A percentile compares a stretch with the other conserved stretches of the same genome.
These are phyloP conservation scores for Trypanosoma theileri DNA, from an alignment of 208 protist genomes.

Conservation along the genomic window DNA sequence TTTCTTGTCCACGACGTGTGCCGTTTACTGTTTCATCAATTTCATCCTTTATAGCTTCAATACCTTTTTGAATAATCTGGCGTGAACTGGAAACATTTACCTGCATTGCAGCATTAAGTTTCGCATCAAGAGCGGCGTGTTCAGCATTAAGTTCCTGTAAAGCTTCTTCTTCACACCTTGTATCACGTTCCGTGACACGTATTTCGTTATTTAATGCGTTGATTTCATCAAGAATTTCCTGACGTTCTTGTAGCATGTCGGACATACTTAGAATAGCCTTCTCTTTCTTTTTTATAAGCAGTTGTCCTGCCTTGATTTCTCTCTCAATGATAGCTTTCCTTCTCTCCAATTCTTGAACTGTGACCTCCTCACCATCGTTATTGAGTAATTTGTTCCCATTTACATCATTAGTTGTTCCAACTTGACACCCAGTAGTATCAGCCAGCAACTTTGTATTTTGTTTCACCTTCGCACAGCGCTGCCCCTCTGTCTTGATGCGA, in stretches of 20 bases:
- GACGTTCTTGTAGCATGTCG: constrained; percentile 46
- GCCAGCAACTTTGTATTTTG: constrained; percentile 30
- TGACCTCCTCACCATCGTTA: constrained; percentile 20
- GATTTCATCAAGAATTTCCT: constrained; percentile 60
- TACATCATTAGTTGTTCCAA: constrained; percentile 27
- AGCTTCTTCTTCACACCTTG: constrained; percentile 44
- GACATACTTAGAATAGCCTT: constrained; percentile 46
- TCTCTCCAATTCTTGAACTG: constrained; percentile 47
- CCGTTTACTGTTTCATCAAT: constrained; percentile 53
- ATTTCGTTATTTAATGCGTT: constrained; percentile 81
- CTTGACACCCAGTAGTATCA: constrained; percentile 43
- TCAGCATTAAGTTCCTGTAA: constrained; percentile 53
- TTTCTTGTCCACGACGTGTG: constrained; percentile 70
- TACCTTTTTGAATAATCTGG: constrained; percentile 60
- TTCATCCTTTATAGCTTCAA: constrained; percentile 48
- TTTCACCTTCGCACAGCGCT: constrained; percentile 21
- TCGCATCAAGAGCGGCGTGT: constrained; percentile 45
- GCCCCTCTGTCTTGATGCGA: constrained; percentile 52
- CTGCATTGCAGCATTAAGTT: constrained; percentile 44
- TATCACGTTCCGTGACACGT: constrained; percentile 72
- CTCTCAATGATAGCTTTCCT: constrained; percentile 54
- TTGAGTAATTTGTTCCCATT: constrained; percentile 8
- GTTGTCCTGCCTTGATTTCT: constrained; percentile 55
- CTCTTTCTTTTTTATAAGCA: constrained; percentile 67
- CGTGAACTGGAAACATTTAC: constrained; percentile 38